Evolutionary conservation across 108 stramenopile species (phyloP).

Genomic region (Cyclotella kingstonii): DNA sequence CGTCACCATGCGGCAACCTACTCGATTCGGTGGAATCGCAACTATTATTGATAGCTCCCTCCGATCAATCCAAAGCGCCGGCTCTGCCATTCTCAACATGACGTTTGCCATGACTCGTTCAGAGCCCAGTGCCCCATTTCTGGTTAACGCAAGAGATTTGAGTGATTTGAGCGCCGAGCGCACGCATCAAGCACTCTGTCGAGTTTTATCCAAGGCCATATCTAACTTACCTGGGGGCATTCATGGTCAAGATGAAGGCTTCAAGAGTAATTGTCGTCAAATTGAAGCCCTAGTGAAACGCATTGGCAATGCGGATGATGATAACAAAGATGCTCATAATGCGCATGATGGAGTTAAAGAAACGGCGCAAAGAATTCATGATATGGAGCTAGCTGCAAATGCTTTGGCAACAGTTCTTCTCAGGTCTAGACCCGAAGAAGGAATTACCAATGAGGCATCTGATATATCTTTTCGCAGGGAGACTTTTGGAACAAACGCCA

Average conservation of each 20-base stretch:
- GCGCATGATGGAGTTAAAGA: slow-evolving; percentile 25
- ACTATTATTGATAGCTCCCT: slow-evolving; percentile 45
- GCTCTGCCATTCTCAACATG: slow-evolving; percentile 26
- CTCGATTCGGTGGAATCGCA: slow-evolving; percentile 57
- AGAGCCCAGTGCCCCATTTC: slow-evolving; percentile 26
- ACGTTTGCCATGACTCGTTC: slow-evolving; percentile 14
- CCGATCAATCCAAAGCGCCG: slow-evolving; percentile 34
- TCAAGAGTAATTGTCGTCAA: slow-evolving; percentile 24
- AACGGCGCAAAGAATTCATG: slow-evolving; percentile 39
- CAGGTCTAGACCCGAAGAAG: slow-evolving; percentile 61
- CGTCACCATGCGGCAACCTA: neutral
- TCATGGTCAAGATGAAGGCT: slow-evolving; percentile 15
- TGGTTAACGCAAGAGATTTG: slow-evolving; percentile 48
- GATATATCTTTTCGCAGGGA: slow-evolving; percentile 65
- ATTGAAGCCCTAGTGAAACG: slow-evolving; percentile 53
- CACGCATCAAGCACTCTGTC: slow-evolving; percentile 55
- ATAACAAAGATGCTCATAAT: slow-evolving; percentile 23
- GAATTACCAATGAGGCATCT: slow-evolving; percentile 48
- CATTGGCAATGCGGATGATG: slow-evolving; percentile 48
- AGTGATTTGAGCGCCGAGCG: slow-evolving; percentile 58
- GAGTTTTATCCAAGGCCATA: slow-evolving; percentile 60
- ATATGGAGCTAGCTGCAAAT: slow-evolving; percentile 70
- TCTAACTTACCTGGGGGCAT: slow-evolving; percentile 11
- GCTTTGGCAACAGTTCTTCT: slow-evolving; percentile 63
- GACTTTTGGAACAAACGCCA: slow-evolving; percentile 73